These are phyloP conservation scores for Alnus rubra DNA, from an alignment of 306 rosid genomes.

Conservation along the genomic window DNA sequence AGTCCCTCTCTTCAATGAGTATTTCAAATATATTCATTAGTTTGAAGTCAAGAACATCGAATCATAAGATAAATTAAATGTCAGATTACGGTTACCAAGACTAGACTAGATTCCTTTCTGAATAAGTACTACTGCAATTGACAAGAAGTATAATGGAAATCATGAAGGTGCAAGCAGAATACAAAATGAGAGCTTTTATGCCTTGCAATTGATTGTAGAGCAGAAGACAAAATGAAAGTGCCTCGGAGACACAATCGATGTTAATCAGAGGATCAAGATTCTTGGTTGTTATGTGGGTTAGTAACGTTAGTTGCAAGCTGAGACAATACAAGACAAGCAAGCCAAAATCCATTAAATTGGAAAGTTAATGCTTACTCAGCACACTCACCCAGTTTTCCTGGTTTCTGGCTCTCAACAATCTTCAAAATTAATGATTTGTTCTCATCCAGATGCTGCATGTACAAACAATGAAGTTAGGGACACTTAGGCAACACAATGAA, in stretches of 20 bases:
- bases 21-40: too few species aligned
- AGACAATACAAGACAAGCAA: constrained; percentile 16
- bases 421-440: constrained; percentile 97
- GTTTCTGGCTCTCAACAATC: constrained; percentile 97
- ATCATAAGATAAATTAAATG: neutral
- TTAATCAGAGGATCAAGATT: neutral
- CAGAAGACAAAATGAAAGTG: neutral
- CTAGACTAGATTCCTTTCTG: neutral
- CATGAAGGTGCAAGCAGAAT: neutral
- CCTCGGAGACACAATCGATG: neutral
- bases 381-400: constrained; percentile 89
- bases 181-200: neutral
- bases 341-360: constrained; percentile 3
- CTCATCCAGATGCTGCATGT: constrained; percentile 89
- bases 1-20: too few species aligned
- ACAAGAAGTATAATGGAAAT: neutral
- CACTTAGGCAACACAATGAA: neutral
- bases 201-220: neutral
- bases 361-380: constrained; percentile 75
- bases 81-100: neutral
- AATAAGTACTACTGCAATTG: neutral
- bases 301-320: neutral
- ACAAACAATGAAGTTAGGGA: constrained; percentile 18
- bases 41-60: neutral
- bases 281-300: neutral